A percentile compares a stretch with the other conserved stretches of the same genome.
phyloP scores from a whole-genome alignment of 208 protist species.

The Leishmania major region DNA sequence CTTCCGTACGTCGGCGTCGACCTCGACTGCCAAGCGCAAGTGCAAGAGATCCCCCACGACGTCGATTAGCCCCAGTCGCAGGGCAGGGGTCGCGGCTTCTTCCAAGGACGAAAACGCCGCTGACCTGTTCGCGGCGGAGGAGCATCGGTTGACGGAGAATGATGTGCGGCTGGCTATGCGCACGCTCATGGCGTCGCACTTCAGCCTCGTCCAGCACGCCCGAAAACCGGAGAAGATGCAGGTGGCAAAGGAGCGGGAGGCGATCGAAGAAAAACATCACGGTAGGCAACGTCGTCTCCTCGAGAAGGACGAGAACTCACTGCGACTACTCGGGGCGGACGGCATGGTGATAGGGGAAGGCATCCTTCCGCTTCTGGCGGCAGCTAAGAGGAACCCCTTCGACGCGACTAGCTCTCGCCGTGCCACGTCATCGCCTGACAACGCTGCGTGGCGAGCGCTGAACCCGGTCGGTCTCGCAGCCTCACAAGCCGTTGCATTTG shows the following conservation, averaged over 20 bases:
- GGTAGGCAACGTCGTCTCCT: conserved; percentile 57
- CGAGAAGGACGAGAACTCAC: conserved; percentile 68
- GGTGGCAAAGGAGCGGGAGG: conserved; percentile 39
- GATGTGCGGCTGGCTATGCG: conserved; percentile 82
- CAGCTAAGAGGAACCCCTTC: neutral
- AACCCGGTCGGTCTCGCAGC: conserved; percentile 34
- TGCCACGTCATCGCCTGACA: neutral
- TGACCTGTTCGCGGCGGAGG: conserved; percentile 21
- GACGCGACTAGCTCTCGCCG: neutral
- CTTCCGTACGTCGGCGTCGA: neutral
- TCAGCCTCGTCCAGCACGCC: conserved; percentile 31
- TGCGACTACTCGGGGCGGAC: conserved; percentile 50
- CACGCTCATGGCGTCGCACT: conserved; percentile 67
- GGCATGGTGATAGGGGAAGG: conserved; percentile 57
- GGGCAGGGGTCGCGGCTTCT: neutral
- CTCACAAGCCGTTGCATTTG: conserved; percentile 19
- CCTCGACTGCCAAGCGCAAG: neutral
- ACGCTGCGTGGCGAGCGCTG: conserved; percentile 26
- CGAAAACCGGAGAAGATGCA: conserved; percentile 26
- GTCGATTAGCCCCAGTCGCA: neutral
- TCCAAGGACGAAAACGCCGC: neutral
- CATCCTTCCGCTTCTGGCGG: conserved; percentile 46
- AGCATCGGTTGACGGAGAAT: conserved; percentile 52
- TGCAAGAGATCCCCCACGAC: neutral
- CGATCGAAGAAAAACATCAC: conserved; percentile 1